phyloP scores from a whole-genome alignment of 805 yeast genomes.

The Cyberlindnera maritima region DNA sequence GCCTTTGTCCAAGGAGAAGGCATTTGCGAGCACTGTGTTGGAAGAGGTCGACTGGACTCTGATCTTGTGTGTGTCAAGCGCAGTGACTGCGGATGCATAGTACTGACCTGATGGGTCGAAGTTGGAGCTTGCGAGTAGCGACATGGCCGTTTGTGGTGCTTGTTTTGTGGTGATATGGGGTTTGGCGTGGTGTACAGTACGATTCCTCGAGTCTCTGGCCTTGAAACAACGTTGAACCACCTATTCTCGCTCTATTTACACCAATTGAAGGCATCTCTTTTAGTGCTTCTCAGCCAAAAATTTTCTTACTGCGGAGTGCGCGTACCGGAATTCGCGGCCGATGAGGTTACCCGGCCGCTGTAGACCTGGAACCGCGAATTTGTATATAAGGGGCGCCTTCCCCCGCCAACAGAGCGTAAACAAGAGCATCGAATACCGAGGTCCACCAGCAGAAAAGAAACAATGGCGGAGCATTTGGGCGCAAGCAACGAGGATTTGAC shows the following conservation, averaged over 20 bases:
- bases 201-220: background rate
- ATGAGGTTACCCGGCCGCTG: conserved; percentile 14
- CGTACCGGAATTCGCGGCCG: conserved; percentile 5
- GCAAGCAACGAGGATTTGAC: conserved; percentile 37
- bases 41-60: conserved; percentile 56
- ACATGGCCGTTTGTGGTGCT: conserved; percentile 5
- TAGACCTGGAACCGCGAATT: background rate
- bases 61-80: conserved; percentile 69
- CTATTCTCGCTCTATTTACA: too few species aligned
- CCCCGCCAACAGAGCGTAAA: background rate
- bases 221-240: too few species aligned
- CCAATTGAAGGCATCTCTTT: background rate
- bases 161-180: background rate
- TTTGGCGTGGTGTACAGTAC: background rate
- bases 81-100: conserved; percentile 62
- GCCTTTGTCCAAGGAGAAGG: conserved; percentile 52
- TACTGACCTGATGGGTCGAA: conserved; percentile 64
- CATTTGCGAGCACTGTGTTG: conserved; percentile 39
- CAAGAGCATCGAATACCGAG: background rate
- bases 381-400: background rate
- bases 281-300: conserved; percentile 4
- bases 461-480: conserved; percentile 25
- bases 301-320: conserved; percentile 5
- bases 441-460: background rate
- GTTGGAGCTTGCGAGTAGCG: conserved; percentile 18